Evolutionary conservation across 2,329 filamentous ascomycete genomes (phyloP).

Genomic region (Trichoderma oligosporum): DNA sequence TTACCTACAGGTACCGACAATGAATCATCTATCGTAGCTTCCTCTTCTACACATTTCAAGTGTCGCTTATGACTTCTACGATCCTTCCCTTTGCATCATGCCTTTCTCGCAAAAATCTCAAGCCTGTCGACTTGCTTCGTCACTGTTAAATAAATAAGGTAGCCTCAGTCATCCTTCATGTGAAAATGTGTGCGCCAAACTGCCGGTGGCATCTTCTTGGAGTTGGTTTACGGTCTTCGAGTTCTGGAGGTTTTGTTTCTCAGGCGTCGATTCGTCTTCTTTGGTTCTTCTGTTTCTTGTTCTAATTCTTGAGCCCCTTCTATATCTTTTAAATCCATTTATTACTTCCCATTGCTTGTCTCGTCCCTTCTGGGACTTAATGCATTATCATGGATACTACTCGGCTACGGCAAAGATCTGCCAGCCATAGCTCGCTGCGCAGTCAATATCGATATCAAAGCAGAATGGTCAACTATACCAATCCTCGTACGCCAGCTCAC

Average conservation of each 20-base stretch:
- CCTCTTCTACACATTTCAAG: not conserved
- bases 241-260: constrained; percentile 9
- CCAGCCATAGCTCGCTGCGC: constrained; percentile 41
- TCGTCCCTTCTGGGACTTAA: constrained; percentile 2
- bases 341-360: not conserved
- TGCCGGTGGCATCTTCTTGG: constrained; percentile 22
- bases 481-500: constrained; percentile 27
- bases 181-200: constrained; percentile 22
- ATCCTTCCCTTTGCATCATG: not conserved
- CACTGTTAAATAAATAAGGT: too few relatives aligned
- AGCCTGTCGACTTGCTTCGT: not conserved
- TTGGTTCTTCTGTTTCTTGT: constrained; percentile 23
- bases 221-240: constrained; percentile 24
- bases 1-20: not conserved
- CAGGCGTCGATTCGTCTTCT: constrained; percentile 6
- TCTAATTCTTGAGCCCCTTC: constrained; percentile 23
- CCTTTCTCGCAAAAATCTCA: not conserved
- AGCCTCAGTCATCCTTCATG: constrained; percentile 15
- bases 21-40: constrained; percentile 16
- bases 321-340: constrained; percentile 16
- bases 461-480: constrained; percentile 21
- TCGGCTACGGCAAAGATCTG: constrained; percentile 32
- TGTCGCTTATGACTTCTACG: not conserved
- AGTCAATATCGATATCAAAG: constrained; percentile 31
- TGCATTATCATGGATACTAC: constrained; percentile 30